These are phyloP conservation scores for Blastobotrys parvus DNA, from an alignment of 805 yeast genomes.

Conservation along the genomic window DNA sequence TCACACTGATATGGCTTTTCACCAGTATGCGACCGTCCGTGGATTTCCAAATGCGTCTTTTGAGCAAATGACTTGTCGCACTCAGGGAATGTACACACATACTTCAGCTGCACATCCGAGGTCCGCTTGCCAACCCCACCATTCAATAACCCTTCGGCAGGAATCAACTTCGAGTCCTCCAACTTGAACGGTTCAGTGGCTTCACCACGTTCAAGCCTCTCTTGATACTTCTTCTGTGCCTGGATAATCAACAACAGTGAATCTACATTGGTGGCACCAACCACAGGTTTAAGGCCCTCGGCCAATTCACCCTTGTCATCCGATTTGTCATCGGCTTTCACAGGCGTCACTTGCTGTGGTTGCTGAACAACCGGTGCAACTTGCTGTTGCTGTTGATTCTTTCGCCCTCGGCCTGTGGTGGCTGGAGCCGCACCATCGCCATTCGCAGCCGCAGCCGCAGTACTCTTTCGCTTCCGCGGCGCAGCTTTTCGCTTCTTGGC, in stretches of 20 bases:
- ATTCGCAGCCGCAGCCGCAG: not conserved
- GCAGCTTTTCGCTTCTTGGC: no score
- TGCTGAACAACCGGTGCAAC: not conserved
- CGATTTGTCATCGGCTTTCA: not conserved
- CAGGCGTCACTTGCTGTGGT: not conserved
- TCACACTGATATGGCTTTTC: constrained; percentile 75
- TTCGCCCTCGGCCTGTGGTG: not conserved
- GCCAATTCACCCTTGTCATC: constrained; percentile 1
- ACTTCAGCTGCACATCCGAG: constrained; percentile 30
- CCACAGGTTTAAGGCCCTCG: constrained; percentile 37
- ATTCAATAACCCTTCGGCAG: constrained; percentile 64
- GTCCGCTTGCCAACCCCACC: constrained; percentile 69
- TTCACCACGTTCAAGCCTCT: constrained; percentile 64
- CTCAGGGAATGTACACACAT: constrained; percentile 31
- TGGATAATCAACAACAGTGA: constrained; percentile 86
- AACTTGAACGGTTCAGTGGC: constrained; percentile 38
- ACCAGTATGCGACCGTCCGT: constrained; percentile 80
- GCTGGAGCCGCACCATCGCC: not conserved
- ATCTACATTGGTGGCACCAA: constrained; percentile 87
- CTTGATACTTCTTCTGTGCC: constrained; percentile 62
- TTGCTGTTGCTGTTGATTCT: no score
- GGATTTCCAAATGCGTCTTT: constrained; percentile 87
- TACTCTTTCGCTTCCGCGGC: no score
- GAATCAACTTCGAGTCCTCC: constrained; percentile 15
- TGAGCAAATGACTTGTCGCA: constrained; percentile 80